A percentile compares a stretch with the other conserved stretches of the same genome.
Conservation (phyloP, 2,329 filamentous ascomycete genomes). For the Nigrospora osmanthi region DNA sequence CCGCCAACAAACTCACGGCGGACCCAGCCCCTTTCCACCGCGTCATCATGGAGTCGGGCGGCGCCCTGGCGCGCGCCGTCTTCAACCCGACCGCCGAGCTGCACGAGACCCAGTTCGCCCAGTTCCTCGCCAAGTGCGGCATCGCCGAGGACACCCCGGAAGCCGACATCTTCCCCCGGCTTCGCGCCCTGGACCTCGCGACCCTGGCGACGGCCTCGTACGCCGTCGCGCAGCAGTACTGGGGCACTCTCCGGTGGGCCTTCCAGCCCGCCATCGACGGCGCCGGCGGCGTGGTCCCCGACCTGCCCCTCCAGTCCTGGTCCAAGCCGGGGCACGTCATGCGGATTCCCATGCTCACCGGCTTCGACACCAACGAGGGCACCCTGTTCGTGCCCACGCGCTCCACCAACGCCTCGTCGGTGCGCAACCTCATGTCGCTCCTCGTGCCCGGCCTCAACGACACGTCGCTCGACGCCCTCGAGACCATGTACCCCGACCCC, state of each 20-base stretch:
- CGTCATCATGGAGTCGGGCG: constrained; percentile 50
- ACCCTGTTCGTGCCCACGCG: constrained; percentile 50
- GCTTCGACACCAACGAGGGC: constrained; percentile 66
- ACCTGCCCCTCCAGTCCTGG: constrained; percentile 54
- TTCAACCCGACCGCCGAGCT: constrained; percentile 44
- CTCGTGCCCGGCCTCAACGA: constrained; percentile 51
- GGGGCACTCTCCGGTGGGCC: constrained; percentile 44
- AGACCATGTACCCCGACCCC: constrained; percentile 57
- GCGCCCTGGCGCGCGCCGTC: constrained; percentile 46
- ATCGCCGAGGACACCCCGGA: constrained; percentile 40
- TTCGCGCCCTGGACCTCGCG: constrained; percentile 34
- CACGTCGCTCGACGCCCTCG: constrained; percentile 44
- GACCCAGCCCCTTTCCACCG: constrained; percentile 37
- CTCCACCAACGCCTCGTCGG: constrained; percentile 39
- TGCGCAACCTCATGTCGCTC: constrained; percentile 50
- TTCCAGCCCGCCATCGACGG: constrained; percentile 65
- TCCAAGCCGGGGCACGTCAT: constrained; percentile 37
- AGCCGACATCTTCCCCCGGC: constrained; percentile 38
- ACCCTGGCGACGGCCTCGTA: constrained; percentile 32
- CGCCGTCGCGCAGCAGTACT: constrained; percentile 33
- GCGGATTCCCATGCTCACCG: constrained; percentile 56
- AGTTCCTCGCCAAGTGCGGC: constrained; percentile 43
- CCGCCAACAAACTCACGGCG: constrained; percentile 21
- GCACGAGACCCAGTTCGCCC: constrained; percentile 46
- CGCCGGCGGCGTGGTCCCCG: constrained; percentile 41